These are phyloP conservation scores for Carex sylvatica DNA, from an alignment of 202 grass and related monocot genomes.

Conservation along the genomic window DNA sequence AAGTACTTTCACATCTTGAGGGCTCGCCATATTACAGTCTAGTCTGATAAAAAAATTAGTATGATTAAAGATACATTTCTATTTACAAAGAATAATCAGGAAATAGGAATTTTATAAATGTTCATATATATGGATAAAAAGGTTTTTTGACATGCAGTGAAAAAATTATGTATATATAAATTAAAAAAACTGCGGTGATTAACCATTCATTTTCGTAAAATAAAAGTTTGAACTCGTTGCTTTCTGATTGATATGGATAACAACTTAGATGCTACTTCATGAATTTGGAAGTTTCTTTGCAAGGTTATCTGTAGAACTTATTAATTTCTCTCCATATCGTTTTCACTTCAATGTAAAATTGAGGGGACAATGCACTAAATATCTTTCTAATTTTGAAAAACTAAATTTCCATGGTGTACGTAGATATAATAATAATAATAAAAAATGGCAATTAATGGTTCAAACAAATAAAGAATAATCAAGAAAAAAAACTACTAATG, in stretches of 20 bases:
- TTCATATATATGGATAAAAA: too few species aligned
- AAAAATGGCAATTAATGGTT: background rate
- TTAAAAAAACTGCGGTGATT: too few species aligned
- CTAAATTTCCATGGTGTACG: background rate
- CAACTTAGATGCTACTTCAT: background rate
- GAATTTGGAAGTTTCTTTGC: background rate
- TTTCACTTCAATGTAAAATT: background rate
- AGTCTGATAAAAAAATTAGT: background rate
- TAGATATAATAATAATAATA: background rate
- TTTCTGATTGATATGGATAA: too few species aligned
- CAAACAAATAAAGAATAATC: background rate
- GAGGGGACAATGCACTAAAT: background rate
- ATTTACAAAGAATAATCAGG: background rate
- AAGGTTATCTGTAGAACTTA: background rate
- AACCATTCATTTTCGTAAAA: too few species aligned
- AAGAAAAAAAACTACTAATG: background rate
- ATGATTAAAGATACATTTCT: background rate
- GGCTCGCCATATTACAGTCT: background rate
- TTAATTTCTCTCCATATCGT: background rate
- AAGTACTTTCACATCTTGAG: conserved; percentile 7
- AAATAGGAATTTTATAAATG: background rate
- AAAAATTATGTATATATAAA: too few species aligned
- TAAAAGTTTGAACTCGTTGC: too few species aligned
- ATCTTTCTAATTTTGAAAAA: too few species aligned
- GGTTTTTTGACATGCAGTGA: too few species aligned